Evolutionary conservation across 257 asterid species (phyloP).

Genomic region (Marsdenia floribunda): DNA sequence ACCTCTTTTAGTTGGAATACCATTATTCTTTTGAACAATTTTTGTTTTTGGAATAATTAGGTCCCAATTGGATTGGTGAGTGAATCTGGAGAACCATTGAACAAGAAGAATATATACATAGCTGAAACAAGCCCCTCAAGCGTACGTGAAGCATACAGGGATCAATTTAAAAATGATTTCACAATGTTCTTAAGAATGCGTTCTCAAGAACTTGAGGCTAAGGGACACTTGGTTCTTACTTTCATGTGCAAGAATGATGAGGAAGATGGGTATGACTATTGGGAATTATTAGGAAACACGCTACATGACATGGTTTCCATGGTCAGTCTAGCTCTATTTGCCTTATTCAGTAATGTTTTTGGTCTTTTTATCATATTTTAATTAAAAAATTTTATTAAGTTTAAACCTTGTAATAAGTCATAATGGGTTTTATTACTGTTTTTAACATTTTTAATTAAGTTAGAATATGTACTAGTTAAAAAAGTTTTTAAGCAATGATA

Average conservation of each 20-base stretch:
- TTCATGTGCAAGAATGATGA: slow-evolving; percentile 4
- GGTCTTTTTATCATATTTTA: too few species aligned
- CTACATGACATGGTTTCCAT: slow-evolving; percentile 2
- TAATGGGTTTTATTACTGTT: too few species aligned
- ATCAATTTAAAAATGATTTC: slow-evolving; percentile 13
- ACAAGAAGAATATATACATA: background rate
- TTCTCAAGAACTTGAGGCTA: background rate
- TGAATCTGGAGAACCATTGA: background rate
- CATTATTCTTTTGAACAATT: too few species aligned
- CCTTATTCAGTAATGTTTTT: too few species aligned
- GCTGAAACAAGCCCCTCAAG: background rate
- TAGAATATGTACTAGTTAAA: too few species aligned
- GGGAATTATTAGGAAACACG: background rate
- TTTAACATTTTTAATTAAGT: too few species aligned
- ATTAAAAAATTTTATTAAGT: too few species aligned
- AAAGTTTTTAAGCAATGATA: too few species aligned
- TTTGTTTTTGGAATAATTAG: too few species aligned
- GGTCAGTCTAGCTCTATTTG: background rate
- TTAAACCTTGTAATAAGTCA: too few species aligned
- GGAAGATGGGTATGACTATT: slow-evolving; percentile 1
- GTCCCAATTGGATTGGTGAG: background rate
- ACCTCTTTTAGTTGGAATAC: too few species aligned
- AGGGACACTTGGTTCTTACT: slow-evolving; percentile 2
- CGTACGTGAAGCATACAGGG: slow-evolving; percentile 10
- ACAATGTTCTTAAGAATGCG: slow-evolving; percentile 5